Evolutionary conservation across 768 basidiomycete genomes (phyloP), one percentile per base, ranked within the genome.

Genomic region (Scleroderma bovista): DNA sequence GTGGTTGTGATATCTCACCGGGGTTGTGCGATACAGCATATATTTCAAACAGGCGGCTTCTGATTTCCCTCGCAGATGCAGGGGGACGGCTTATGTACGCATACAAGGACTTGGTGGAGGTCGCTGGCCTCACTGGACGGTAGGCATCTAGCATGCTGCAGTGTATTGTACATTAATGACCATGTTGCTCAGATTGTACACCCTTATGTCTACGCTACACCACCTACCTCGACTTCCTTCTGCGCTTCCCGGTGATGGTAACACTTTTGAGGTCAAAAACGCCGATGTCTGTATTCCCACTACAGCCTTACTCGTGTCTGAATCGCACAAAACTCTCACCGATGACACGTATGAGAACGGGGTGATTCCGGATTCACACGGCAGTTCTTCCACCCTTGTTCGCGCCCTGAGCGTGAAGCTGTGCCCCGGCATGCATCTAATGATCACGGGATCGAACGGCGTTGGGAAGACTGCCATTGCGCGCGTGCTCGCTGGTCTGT

Each of bases 51-150:
- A 81, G 95, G 16, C 79, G 95, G 11, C 77, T 97, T 1, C 76
- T 98, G 2, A 76, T 97, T 29, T 93, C 93, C 2, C 80, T 98
- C n/a, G 93, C 95, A 2, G 95, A 98, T 59, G 95, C 94, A 0
- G 95, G 95, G 15, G 93, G 93, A 0, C 78, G 95, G 31, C 71
- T 97, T 41, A 97, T 98, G 94, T 94, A 93, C 62, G 92, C 92
- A 1, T 93, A 94, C 64, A 98, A 96, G 63, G 95, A 97, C 59
- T 72, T 97, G 6, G 81, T 96, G 20, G 92, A 95, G 64, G 80
- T 97, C n/a, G 92, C 93, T 5, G 95, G 95, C 10, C 81, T 94
- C 50, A 96, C 95, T 2, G 86, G 85, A 24, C 63, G 64, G 64
- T 64, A 48, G 24, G 57, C 38, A 29, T 44, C 9, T 16, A 3